phyloP scores from a whole-genome alignment of 768 basidiomycete species.

The Kockovaella imperatae region DNA sequence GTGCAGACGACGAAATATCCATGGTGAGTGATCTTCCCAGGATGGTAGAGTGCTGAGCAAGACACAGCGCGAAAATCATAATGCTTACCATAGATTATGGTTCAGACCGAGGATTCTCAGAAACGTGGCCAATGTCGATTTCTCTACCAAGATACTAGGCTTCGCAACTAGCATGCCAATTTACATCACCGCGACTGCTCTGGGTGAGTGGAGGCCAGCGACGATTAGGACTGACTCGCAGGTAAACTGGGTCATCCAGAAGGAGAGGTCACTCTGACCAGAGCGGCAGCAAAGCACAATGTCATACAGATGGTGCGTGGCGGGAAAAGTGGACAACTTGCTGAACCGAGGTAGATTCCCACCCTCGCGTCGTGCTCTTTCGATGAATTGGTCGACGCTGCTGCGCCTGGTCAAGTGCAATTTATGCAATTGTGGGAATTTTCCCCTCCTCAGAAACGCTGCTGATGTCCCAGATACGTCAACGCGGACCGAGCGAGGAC shows the following conservation, averaged over 20 bases:
- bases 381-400: slow-evolving; percentile 87
- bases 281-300: slow-evolving; percentile 72
- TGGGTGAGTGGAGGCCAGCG: neutral
- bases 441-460: neutral
- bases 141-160: slow-evolving; percentile 69
- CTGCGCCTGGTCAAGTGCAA: slow-evolving; percentile 67
- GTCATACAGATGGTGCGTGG: slow-evolving; percentile 63
- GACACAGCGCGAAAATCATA: slow-evolving; percentile 65
- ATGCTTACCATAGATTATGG: slow-evolving; percentile 90
- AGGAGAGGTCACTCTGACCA: slow-evolving; percentile 82
- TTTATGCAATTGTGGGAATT: slow-evolving; percentile 69
- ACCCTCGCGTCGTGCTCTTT: slow-evolving; percentile 93
- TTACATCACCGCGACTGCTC: slow-evolving; percentile 58
- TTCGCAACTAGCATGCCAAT: slow-evolving; percentile 66
- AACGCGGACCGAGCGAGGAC: slow-evolving; percentile 83
- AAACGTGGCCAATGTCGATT: slow-evolving; percentile 79
- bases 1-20: slow-evolving; percentile 71
- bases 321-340: neutral
- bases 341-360: slow-evolving; percentile 60
- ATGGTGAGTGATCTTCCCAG: slow-evolving; percentile 50
- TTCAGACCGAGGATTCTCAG: slow-evolving; percentile 77
- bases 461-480: slow-evolving; percentile 59
- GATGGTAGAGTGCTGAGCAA: slow-evolving; percentile 11
- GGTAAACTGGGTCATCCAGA: slow-evolving; percentile 88
- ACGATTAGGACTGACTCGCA: neutral